A percentile compares a stretch with the other conserved stretches of the same genome.
Conservation (phyloP, 371 early-diverging fungal genomes). For the Actinomortierella wolfii region DNA sequence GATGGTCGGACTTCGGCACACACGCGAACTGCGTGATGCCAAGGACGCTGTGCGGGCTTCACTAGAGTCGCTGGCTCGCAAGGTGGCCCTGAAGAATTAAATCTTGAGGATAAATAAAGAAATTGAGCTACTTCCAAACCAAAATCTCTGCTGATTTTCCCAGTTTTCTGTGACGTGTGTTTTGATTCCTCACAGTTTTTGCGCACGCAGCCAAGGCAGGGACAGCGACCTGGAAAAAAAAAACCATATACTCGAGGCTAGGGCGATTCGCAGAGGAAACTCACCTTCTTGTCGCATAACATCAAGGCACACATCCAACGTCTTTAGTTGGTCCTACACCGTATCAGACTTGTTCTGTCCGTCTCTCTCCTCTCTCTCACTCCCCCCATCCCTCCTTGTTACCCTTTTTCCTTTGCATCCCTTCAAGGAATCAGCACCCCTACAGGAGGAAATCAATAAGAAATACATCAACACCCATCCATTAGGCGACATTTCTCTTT, state of each 20-base stretch:
- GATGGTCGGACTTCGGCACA: conserved; percentile 23
- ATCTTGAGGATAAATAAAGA: too few species aligned
- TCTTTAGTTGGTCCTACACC: not conserved
- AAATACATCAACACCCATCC: not conserved
- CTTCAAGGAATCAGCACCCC: too few species aligned
- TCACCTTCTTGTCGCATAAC: not conserved
- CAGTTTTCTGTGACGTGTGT: not conserved
- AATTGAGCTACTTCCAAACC: too few species aligned
- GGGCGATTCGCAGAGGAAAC: not conserved
- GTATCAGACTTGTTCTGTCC: not conserved
- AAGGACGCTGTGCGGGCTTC: not conserved
- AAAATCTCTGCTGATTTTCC: too few species aligned
- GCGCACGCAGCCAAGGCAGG: not conserved
- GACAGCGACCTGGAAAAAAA: not conserved
- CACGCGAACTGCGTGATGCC: conserved; percentile 18
- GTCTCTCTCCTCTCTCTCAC: not conserved
- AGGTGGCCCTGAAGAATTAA: too few species aligned
- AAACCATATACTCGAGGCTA: too few species aligned
- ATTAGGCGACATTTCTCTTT: too few species aligned
- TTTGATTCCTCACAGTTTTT: not conserved
- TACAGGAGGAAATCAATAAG: too few species aligned
- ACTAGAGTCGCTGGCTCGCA: too few species aligned
- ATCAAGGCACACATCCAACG: not conserved
- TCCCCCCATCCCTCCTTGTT: not conserved
- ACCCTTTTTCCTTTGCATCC: not conserved